These are phyloP conservation scores for Gardenia jasminoides DNA, from an alignment of 257 asterid species.

Conservation along the genomic window DNA sequence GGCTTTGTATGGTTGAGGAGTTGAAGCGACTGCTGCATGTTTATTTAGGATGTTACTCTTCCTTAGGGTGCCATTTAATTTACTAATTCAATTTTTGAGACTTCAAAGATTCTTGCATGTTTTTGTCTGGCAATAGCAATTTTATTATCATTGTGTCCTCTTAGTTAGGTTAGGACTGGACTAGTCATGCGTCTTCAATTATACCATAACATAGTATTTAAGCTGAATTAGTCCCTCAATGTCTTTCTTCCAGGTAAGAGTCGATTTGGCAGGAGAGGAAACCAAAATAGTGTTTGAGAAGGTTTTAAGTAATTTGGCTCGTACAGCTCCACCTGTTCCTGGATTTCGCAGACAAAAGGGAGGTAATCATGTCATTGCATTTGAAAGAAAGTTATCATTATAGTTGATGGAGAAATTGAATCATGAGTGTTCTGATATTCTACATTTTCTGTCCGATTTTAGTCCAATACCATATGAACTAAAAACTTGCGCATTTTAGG, in stretches of 20 bases:
- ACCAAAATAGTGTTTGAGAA: constrained; percentile 63
- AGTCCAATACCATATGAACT: no score
- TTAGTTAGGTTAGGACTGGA: neutral
- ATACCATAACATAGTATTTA: neutral
- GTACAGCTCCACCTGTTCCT: constrained; percentile 81
- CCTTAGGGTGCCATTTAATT: neutral
- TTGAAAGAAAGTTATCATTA: no score
- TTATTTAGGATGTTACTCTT: neutral
- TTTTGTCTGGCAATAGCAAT: neutral
- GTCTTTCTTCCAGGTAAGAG: constrained; percentile 55
- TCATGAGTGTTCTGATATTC: no score
- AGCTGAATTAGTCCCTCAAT: neutral
- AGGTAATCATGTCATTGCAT: constrained; percentile 38
- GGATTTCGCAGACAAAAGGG: constrained; percentile 82
- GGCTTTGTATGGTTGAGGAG: no score
- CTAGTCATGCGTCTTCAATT: neutral
- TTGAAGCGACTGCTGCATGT: neutral
- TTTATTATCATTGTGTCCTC: neutral
- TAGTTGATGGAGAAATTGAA: neutral
- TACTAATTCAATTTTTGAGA: no score
- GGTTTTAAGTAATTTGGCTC: constrained; percentile 58
- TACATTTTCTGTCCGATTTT: no score
- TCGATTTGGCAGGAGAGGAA: constrained; percentile 67
- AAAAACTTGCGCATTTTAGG: no score
- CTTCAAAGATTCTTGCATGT: neutral